Base-by-base conservation (phyloP, 1,284 basidiomycete genomes). In the Moniliella sp. region DNA sequence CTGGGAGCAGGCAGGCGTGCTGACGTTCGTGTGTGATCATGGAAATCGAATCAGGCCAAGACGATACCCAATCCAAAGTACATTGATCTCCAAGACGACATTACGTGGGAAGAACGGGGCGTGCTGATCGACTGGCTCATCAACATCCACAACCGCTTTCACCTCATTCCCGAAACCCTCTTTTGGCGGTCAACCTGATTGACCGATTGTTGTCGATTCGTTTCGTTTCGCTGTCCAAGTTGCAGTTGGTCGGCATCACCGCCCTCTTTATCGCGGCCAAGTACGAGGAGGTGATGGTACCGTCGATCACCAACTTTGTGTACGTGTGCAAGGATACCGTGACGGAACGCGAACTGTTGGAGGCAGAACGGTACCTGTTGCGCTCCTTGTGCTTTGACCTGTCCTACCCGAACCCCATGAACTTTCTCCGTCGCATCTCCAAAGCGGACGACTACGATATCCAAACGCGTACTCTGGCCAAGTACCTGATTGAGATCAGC, bases 41-140 rank as follows among this genome's bases (percentile, higher is more conserved):
- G n/a, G n/a, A n/a, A n/a, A n/a, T n/a, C n/a, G n/a, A n/a, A n/a
- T 12, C 15, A 40, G 34, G 9, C 33, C 26, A 30, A 47, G 39
- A 48, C 50, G 39, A 50, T 58, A 49, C 54, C 56, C 30, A 53
- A 45, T 35, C 44, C 45, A 18, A 43, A 50, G 29, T 58, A 58
- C 43, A 58, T 58, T 45, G 32, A 37, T 12, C 36, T 42, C 31
- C 56, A 58, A 35, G 39, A 43, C 9, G 56, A 58, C 30, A 40
- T 58, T 43, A 49, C 46, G 42, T 58, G 56, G 56, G 39, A 48
- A 16, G 34, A 52, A 15, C 80, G 84, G 14, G 78, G 78, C 11
- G 80, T 93, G 44, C 72, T 97, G 18, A 77, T 78, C 40, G 88
- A 97, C 67, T 94, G 88, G 91, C 70, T 97, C 38, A 76, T 97